A percentile compares a stretch with the other conserved stretches of the same genome.
Conservation (phyloP, 805 yeast genomes). For the Candida silvatica region DNA sequence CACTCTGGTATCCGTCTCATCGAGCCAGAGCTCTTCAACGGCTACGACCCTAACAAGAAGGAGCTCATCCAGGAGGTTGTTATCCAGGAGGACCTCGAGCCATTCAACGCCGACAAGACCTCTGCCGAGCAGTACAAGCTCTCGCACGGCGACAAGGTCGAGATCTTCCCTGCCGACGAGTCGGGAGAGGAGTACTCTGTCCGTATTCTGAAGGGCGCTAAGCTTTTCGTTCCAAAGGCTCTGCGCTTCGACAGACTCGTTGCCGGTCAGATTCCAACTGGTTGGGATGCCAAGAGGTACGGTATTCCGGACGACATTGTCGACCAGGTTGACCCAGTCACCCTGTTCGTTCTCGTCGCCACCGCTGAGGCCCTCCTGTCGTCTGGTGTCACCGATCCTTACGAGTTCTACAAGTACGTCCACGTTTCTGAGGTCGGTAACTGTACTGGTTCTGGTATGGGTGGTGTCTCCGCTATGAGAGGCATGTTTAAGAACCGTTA, state of each 20-base stretch:
- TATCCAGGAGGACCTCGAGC: slow-evolving; percentile 92
- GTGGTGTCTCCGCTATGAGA: slow-evolving; percentile 95
- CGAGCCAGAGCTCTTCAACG: slow-evolving; percentile 90
- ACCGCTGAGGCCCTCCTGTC: slow-evolving; percentile 91
- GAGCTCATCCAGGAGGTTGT: slow-evolving; percentile 92
- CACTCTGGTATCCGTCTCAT: slow-evolving; percentile 96
- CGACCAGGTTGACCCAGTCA: slow-evolving; percentile 93
- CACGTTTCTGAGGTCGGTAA: slow-evolving; percentile 98
- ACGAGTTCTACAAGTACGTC: slow-evolving; percentile 95
- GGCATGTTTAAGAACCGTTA: slow-evolving; percentile 97
- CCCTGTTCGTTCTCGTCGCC: slow-evolving; percentile 85
- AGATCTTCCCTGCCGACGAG: slow-evolving; percentile 69
- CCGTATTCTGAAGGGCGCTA: slow-evolving; percentile 86
- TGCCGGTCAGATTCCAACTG: slow-evolving; percentile 96
- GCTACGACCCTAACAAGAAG: slow-evolving; percentile 93
- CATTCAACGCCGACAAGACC: slow-evolving; percentile 91
- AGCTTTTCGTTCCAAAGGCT: slow-evolving; percentile 85
- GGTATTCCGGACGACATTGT: slow-evolving; percentile 94
- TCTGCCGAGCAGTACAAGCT: slow-evolving; percentile 91
- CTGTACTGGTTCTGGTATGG: slow-evolving; percentile 99
- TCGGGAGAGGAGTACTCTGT: slow-evolving; percentile 93
- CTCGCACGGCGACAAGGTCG: slow-evolving; percentile 92
- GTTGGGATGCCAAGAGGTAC: slow-evolving; percentile 93
- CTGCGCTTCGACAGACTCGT: slow-evolving; percentile 60
- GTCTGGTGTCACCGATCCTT: slow-evolving; percentile 96